Evolutionary conservation across 371 early-diverging fungal genomes (phyloP), one percentile per base, ranked within the genome.

Genomic region (Nosema muscidifuracis): DNA sequence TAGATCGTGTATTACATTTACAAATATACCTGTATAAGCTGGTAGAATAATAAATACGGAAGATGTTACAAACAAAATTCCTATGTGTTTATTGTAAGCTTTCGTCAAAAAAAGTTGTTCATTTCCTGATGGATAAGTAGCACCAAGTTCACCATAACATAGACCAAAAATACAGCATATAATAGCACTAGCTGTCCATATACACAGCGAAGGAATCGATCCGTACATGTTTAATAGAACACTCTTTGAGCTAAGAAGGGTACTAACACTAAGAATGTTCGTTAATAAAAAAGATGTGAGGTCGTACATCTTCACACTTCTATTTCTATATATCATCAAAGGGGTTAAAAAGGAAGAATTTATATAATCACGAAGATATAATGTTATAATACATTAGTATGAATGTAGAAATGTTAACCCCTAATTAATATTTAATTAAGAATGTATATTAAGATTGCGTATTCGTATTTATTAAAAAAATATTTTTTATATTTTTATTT

Each of bases 61-160:
- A 62, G 42, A 31, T 10, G 62, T 0, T 7, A 53, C 44, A 42
- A 51, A 69, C 7, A 53, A 24, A 9, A 47, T 34, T 24, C 68
- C 70, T 10, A 69, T 12, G 43, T 44, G 20, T 2, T 53, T 36
- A 57, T 40, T 24, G 38, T 51, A 75, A 47, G 75, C 61, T 38
- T 40, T 56, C 12, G 20, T 58, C 16, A 75, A 56, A 38, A 69
- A 75, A 2, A 50, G 34, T 4, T 51, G 55, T 55, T 75, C 75
- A 13, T 70, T 70, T 43, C 75, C 75, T 0, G 57, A 36, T 44
- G 75, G 75, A 36, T 67, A 61, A 7, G 61, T 75, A n/a, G 61
- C 20, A 20, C 65, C 69, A 30, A 75, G 75, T 42, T 75, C 75
- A 26, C 70, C 75, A 65, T 75, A 75, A 31, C 75, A 75, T n/a